phyloP scores from a whole-genome alignment of 176 grass and related monocot species.

The Secale cereale region DNA sequence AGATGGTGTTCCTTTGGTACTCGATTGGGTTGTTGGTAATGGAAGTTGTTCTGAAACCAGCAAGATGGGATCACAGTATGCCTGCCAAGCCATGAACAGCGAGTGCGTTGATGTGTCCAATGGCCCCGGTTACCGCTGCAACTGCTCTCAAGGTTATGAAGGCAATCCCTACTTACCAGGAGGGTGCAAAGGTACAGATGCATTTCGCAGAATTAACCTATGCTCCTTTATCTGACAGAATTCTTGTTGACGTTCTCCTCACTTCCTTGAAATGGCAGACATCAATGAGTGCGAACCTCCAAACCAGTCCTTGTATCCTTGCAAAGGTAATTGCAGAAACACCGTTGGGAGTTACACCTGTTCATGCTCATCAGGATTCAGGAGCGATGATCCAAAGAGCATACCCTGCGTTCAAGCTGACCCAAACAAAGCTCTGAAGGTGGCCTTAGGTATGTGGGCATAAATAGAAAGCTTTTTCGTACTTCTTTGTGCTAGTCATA shows the following conservation, averaged over 20 bases:
- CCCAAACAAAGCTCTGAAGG: background rate
- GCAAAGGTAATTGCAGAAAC: background rate
- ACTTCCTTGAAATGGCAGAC: background rate
- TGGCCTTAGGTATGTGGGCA: background rate
- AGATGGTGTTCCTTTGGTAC: background rate
- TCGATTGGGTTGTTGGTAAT: slow-evolving; percentile 3
- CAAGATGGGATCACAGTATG: background rate
- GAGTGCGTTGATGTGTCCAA: background rate
- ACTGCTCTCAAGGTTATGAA: background rate
- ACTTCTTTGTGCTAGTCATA: background rate
- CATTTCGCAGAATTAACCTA: background rate
- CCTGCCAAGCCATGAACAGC: background rate
- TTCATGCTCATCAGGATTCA: background rate
- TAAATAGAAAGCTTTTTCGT: background rate
- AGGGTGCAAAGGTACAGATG: background rate
- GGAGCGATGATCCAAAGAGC: background rate
- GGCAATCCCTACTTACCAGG: background rate
- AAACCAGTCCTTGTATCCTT: background rate
- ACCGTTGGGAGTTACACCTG: background rate
- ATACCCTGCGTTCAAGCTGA: background rate
- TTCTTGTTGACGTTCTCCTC: background rate
- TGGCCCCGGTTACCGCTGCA: slow-evolving; percentile 1
- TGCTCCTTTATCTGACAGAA: background rate
- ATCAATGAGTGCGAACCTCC: background rate
- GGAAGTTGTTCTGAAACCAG: background rate